These are phyloP conservation scores for Metschnikowia lochheadii DNA, from an alignment of 805 yeast genomes.

Conservation along the genomic window DNA sequence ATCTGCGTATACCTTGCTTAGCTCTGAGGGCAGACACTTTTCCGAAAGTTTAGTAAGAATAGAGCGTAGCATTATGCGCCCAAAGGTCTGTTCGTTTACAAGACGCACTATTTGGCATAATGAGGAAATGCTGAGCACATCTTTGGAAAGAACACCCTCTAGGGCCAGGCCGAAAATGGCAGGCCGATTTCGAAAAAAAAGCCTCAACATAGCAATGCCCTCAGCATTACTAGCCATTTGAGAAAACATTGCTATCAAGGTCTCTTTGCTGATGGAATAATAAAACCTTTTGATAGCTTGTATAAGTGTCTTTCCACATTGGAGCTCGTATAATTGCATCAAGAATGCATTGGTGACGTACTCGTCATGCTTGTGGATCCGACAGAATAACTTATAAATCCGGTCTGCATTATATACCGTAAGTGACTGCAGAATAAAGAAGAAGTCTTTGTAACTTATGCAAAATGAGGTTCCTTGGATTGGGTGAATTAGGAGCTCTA, in stretches of 20 bases:
- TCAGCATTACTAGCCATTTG: not conserved
- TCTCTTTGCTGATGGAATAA: not conserved
- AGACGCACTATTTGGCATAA: not conserved
- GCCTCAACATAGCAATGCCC: not conserved
- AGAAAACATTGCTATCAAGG: not conserved
- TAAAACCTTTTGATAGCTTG: not conserved
- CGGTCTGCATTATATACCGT: not conserved
- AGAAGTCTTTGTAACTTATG: constrained; percentile 1
- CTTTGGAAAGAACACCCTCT: not conserved
- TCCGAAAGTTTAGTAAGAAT: not conserved
- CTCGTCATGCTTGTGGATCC: not conserved
- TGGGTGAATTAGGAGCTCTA: not conserved
- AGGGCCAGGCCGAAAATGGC: not conserved
- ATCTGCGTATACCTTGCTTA: not conserved
- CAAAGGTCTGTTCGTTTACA: not conserved
- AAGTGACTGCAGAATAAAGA: not conserved
- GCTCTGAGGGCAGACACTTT: not conserved
- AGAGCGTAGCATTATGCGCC: not conserved
- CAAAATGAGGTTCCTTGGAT: not conserved
- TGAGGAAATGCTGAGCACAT: not conserved
- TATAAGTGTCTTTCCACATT: not conserved
- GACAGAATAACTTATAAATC: not conserved
- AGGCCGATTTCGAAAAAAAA: not conserved
- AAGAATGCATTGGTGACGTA: not conserved
- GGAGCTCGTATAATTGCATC: not conserved